A percentile compares a stretch with the other conserved stretches of the same genome.
Evolutionary conservation across 805 yeast species (phyloP).

Genomic region (Groenewaldozyma tartarivorans): DNA sequence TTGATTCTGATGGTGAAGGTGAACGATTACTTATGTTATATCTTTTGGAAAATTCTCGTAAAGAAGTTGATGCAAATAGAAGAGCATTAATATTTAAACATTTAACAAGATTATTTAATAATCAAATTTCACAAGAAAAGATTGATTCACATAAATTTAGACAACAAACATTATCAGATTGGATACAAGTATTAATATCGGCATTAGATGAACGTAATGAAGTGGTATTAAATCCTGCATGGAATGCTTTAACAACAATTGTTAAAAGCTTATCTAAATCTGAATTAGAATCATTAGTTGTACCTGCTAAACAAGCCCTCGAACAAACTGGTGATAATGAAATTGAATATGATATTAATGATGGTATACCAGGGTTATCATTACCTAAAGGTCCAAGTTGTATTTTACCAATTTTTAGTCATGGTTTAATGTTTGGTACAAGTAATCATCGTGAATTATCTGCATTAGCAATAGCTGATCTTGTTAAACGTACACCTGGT

Average conservation of each 20-base stretch:
- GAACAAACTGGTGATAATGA: conserved; percentile 52
- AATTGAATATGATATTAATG: conserved; percentile 51
- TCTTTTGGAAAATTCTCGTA: conserved; percentile 62
- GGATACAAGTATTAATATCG: conserved; percentile 59
- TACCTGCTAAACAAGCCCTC: conserved; percentile 72
- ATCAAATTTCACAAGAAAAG: too few relatives aligned
- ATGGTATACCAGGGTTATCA: conserved; percentile 55
- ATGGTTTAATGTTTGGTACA: conserved; percentile 91
- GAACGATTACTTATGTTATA: conserved; percentile 79
- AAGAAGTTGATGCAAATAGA: conserved; percentile 59
- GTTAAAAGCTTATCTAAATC: conserved; percentile 69
- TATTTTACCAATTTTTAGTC: conserved; percentile 81
- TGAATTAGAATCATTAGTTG: conserved; percentile 63
- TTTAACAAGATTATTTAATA: too few relatives aligned
- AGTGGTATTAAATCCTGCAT: conserved; percentile 49
- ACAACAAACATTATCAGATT: conserved; percentile 35
- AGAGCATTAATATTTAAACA: conserved; percentile 36
- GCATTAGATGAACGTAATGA: conserved; percentile 60
- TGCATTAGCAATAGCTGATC: conserved; percentile 81
- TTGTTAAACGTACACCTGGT: conserved; percentile 74
- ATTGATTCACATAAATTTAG: too few relatives aligned
- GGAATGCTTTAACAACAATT: conserved; percentile 54
- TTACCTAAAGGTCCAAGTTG: conserved; percentile 76
- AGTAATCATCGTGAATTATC: conserved; percentile 74
- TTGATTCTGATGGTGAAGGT: conserved; percentile 71